Base-by-base conservation (phyloP, 2,329 filamentous ascomycete genomes). In the Alternaria postmessia region DNA sequence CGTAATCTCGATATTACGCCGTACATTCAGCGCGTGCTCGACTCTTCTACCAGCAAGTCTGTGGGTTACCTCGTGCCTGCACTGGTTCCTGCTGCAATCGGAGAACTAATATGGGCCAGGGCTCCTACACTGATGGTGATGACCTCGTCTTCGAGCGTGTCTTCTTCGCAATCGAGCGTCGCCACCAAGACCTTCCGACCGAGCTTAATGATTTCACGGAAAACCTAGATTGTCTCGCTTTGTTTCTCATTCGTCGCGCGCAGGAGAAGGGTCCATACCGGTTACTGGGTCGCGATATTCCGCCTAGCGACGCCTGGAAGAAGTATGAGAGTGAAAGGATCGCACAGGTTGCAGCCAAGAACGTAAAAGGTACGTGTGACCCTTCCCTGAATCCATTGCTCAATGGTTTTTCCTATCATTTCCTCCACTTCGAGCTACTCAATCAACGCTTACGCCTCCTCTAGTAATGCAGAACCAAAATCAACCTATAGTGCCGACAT, bases 141-240 rank as follows among this genome's bases (percentile, higher is more conserved):
- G 63, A 66, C 24, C 39, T 64, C 8, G 4, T 47, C 1, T 64
- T 67, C n/a, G 63, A 67, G 47, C 59, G 61, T n/a, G 44, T 66
- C n/a, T 64, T 55, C 30, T 57, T 60, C 44, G 58, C 65, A 4
- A 52, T 64, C 42, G 57, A 59, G 38, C 49, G 48, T 28, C 53
- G 52, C 8, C 41, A 62, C 12, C 55, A 43, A 34, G 38, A 57
- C 12, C 34, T 62, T 2, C 57, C 39, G 3, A 54, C 57, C 4
- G 63, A 64, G 5, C 51, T 59, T 6, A 46, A 46, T 7, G 5
- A 41, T 3, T 20, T 64, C 1, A 63, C 61, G 7, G 54, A 61
- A 7, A 51, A 64, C 22, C 44, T 66, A 5, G 63, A 62, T 28
- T 36, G 49, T 4, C 49, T 65, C 6, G 63, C 65, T 3, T 39